These are phyloP conservation scores for Ottelia alismoides DNA, from an alignment of 106 monocot species.

Conservation along the genomic window DNA sequence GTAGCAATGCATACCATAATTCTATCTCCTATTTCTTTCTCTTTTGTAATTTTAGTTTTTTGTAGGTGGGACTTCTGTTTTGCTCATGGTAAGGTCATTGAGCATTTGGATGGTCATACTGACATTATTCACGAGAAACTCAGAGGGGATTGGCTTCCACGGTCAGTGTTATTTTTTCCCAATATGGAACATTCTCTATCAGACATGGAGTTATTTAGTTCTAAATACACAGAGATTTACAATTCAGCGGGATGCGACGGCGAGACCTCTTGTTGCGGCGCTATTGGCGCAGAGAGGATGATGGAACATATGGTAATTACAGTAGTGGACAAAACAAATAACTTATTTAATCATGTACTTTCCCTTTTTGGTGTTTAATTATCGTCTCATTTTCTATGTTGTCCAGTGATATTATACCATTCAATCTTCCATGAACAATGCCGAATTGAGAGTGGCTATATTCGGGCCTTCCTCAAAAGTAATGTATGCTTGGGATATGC, in stretches of 20 bases:
- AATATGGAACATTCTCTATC: background rate
- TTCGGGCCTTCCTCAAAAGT: conserved; percentile 98
- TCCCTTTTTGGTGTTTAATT: conserved; percentile 1
- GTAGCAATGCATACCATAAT: background rate
- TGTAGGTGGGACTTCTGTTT: conserved; percentile 98
- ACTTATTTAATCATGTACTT: background rate
- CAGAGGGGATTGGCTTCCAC: conserved; percentile 74
- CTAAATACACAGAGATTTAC: background rate
- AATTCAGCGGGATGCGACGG: conserved; percentile 80
- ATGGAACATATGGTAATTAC: conserved; percentile 86
- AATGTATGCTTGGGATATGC: conserved; percentile 79
- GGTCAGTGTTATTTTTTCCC: conserved; percentile 38
- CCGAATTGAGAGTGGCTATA: conserved; percentile 52
- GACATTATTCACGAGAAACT: conserved; percentile 92
- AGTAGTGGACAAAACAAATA: background rate
- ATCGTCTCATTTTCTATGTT: background rate
- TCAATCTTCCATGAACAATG: conserved; percentile 73
- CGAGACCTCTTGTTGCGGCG: conserved; percentile 81
- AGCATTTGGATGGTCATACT: conserved; percentile 86
- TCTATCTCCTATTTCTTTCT: background rate
- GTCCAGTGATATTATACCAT: conserved; percentile 84
- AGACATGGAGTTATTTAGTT: background rate
- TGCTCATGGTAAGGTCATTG: conserved; percentile 55
- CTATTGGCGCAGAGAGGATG: conserved; percentile 96
- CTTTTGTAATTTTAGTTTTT: background rate